Conservation (phyloP, 176 grass and related monocot species). For the Zoysia japonica region DNA sequence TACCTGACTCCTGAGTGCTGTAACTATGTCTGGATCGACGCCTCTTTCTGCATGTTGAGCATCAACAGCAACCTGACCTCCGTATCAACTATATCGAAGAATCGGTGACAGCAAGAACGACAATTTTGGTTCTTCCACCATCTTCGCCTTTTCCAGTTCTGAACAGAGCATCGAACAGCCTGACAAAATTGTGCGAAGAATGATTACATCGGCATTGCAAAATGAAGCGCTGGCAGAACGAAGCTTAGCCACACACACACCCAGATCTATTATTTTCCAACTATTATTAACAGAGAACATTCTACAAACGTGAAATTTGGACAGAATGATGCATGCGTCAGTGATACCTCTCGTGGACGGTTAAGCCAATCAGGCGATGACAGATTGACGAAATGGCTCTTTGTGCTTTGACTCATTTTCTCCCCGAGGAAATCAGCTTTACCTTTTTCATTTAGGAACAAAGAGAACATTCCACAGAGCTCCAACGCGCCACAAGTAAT, state of each 20-base stretch:
- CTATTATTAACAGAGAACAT: slow-evolving; percentile 27
- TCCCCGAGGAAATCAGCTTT: slow-evolving; percentile 2
- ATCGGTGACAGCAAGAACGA: neutral
- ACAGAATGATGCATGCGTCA: neutral
- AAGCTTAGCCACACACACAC: neutral
- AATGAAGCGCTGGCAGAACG: neutral
- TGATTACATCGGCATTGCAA: slow-evolving; percentile 2
- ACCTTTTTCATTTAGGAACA: slow-evolving; percentile 36
- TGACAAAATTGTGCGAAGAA: neutral
- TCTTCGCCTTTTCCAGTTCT: slow-evolving; percentile 27
- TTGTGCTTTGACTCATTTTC: neutral
- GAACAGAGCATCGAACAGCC: neutral
- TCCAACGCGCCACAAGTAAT: slow-evolving; percentile 26
- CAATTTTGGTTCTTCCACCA: slow-evolving; percentile 5
- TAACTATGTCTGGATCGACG: neutral
- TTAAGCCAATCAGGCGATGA: neutral
- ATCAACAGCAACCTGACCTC: neutral
- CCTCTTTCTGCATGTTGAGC: neutral
- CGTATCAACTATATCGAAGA: neutral
- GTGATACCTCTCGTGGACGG: neutral
- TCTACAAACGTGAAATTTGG: slow-evolving; percentile 1
- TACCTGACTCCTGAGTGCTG: neutral
- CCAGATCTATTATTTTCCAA: neutral
- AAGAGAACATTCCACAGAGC: slow-evolving; percentile 20
- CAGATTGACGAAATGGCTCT: neutral